Evolutionary conservation across 176 grass and related monocot genomes (phyloP), one percentile per base, ranked within the genome.

Genomic region (Leersia perrieri): DNA sequence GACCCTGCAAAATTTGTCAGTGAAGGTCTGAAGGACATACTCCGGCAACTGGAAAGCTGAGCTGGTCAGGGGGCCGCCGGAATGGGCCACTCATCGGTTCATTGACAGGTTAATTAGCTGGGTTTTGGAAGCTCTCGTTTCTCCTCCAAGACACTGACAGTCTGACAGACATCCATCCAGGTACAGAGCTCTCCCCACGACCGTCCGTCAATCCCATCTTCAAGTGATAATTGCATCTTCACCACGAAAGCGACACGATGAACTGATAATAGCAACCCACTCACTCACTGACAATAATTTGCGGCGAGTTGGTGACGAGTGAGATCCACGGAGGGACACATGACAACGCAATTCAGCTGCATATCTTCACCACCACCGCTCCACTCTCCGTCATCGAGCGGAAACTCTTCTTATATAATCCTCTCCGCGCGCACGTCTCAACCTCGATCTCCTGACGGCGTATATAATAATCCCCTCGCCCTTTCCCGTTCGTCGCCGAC

Each of bases 321-420:
- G 31, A 7, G 13, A 27, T 26, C 63, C 3, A 60, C 11, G 22
- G 44, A 47, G 9, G 73, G 40, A 9, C 85, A 85, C 82, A 74
- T 53, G 87, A 71, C 66, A 78, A 80, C 87, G 41, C 77, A 0
- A 76, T 39, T 53, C 73, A 65, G 33, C 26, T 74, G 64, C 75
- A 7, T 42, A 31, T 30, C 65, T 11, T 11, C 55, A 25, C 80
- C 73, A 38, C 85, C 5, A 60, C 23, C 64, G 11, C 73, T 29
- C 72, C 81, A 58, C 81, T 55, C 72, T 18, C 61, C 25, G n/a
- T n/a, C n/a, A n/a, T n/a, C n/a, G n/a, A 12, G 82, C 87, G 81
- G 82, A 47, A 34, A 51, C 65, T 22, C 88, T 72, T 45, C 66
- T 78, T 73, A 82, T 78, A 90, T 58, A 11, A 58, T 25, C 8